Evolutionary conservation across 345 rosid genomes (phyloP), one percentile per base, ranked within the genome.

Genomic region (Mallotus nudiflorus): DNA sequence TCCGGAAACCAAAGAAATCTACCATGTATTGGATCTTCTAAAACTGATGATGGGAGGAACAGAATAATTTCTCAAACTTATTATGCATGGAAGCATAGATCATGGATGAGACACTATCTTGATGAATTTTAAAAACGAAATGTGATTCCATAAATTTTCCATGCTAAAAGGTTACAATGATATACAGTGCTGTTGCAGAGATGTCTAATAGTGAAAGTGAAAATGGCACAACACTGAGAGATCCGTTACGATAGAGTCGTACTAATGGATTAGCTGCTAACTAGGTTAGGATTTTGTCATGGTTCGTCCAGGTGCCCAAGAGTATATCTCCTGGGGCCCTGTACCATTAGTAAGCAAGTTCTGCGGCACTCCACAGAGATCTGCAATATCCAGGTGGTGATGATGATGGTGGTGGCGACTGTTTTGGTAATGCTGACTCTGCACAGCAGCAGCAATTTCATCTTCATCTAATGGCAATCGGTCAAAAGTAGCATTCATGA

Each of bases 401-500:
- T 82, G 80, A 35, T 65, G 54, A 8, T 63, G 42, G 27, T 85
- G 88, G 24, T 81, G 79, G 13, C 87, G 86, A 22, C 84, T 84
- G 24, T 85, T 88, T 69, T 88, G 91, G 76, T 84, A 82, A 37
- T 85, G 88, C 70, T 82, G 89, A 73, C 80, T 85, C 74, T 81
- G 82, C 69, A 82, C 57, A 12, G 75, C 83, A 6, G 85, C 78
- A 7, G 85, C 82, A 33, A 82, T 77, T 69, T 84, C 93, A 19
- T 85, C 94, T 10, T 91, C 87, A 19, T 91, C 97, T 79, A 86
- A 54, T 0, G 97, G 98, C 70, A 94, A 80, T 72, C 97, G 97
- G 81, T 94, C 96, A 58, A 84, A 90, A 12, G 95, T 86, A 27
- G 93, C 96, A 12, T 94, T 94, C 96, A 85, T 87, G 86, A 94